Evolutionary conservation across 768 basidiomycete species (phyloP).

Genomic region (Pleurotus salmoneostramineus): DNA sequence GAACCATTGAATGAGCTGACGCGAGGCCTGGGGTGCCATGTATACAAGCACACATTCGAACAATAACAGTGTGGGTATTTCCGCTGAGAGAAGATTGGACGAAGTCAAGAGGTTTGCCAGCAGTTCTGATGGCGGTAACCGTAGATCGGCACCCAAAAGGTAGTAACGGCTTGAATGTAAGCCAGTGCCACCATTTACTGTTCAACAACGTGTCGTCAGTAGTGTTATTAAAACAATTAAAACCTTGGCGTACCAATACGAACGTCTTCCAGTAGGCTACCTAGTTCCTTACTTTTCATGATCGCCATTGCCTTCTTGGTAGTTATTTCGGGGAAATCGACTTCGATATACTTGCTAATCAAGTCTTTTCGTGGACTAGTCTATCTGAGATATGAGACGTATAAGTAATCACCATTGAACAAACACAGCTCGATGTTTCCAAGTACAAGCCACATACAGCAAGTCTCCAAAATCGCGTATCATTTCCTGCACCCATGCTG

Average conservation of each 20-base stretch:
- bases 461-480: conserved; percentile 92
- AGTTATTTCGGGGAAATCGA: conserved; percentile 89
- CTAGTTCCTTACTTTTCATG: conserved; percentile 59
- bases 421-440: not conserved
- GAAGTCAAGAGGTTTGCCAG: conserved; percentile 36
- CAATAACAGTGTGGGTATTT: conserved; percentile 76
- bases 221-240: not conserved
- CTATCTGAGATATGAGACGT: conserved; percentile 33
- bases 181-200: conserved; percentile 49
- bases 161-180: conserved; percentile 58
- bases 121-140: conserved; percentile 46
- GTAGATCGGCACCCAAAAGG: conserved; percentile 76
- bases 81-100: conserved; percentile 46
- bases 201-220: conserved; percentile 2
- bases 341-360: conserved; percentile 70
- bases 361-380: conserved; percentile 46
- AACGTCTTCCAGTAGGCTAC: conserved; percentile 38
- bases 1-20: conserved; percentile 71
- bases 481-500: conserved; percentile 94
- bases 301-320: conserved; percentile 80
- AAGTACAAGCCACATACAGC: conserved; percentile 49
- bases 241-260: conserved; percentile 32
- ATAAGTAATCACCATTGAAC: conserved; percentile 1
- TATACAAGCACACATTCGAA: conserved; percentile 96
- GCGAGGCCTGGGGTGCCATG: conserved; percentile 59